Percentiles rank a stretch among this genome's conserved stretches.
Evolutionary conservation across 805 yeast species (phyloP).

Genomic region (Saccharomycopsis sp.): DNA sequence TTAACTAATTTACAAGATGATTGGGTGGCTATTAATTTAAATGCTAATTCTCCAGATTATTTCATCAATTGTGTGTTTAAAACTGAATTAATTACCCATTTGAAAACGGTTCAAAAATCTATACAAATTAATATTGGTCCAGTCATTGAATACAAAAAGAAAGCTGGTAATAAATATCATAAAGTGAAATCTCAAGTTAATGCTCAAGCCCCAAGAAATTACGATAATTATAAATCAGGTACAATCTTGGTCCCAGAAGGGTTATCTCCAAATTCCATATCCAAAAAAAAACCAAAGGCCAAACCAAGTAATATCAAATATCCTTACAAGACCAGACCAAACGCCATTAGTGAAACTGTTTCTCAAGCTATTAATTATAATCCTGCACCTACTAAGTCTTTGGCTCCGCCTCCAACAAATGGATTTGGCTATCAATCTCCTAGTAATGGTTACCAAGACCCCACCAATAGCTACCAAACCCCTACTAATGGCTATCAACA

Average conservation of each 20-base stretch:
- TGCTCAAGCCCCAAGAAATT: slow-evolving; percentile 47
- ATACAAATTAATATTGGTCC: slow-evolving; percentile 59
- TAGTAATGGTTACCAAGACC: background rate
- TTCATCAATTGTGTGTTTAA: slow-evolving; percentile 75
- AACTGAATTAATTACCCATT: slow-evolving; percentile 74
- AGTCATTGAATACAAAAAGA: slow-evolving; percentile 75
- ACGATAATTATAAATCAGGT: slow-evolving; percentile 82
- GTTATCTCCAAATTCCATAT: slow-evolving; percentile 57
- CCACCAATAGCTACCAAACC: too few species aligned
- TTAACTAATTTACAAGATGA: slow-evolving; percentile 78
- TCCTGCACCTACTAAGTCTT: slow-evolving; percentile 19
- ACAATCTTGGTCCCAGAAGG: slow-evolving; percentile 76
- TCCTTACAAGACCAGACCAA: slow-evolving; percentile 19
- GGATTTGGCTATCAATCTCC: too few species aligned
- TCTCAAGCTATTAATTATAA: slow-evolving; percentile 10
- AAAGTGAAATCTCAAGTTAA: slow-evolving; percentile 59
- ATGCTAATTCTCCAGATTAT: slow-evolving; percentile 56
- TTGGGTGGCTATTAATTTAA: slow-evolving; percentile 70
- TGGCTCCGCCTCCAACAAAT: slow-evolving; percentile 17
- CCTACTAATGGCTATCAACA: slow-evolving; percentile 20
- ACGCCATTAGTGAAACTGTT: slow-evolving; percentile 12
- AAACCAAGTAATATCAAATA: slow-evolving; percentile 20
- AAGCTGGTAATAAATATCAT: slow-evolving; percentile 72
- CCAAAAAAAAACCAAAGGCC: slow-evolving; percentile 70
- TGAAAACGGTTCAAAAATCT: slow-evolving; percentile 50